Base-by-base conservation (phyloP, 2,329 filamentous ascomycete genomes). In the Hypoxylon sp. region DNA sequence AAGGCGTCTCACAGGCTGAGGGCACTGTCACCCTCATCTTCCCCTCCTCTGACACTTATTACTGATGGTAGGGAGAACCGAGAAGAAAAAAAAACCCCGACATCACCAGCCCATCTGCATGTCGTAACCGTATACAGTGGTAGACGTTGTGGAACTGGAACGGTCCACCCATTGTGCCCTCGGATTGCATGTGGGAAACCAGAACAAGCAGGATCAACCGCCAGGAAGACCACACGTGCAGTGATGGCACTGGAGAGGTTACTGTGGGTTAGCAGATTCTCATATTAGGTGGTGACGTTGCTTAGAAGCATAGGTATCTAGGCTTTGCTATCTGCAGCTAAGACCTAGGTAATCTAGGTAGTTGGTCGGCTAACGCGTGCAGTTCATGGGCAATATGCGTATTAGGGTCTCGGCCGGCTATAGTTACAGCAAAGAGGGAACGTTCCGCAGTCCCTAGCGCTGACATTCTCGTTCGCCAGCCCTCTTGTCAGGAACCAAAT, bases 161-260 rank as follows among this genome's bases (percentile, higher is more conserved):
- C 51, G 50, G 51, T 53, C 56, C 56, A 59, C 50, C 44, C 52
- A 36, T 45, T 32, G 38, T 51, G 47, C 41, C 38, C 44, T 55
- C 40, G 35, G 34, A 51, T 53, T 61, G 42, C 55, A 59, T 57
- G 48, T 54, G 51, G 20, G 43, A 52, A 21, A 49, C 55, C 50
- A 51, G 51, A 62, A 63, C 50, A 50, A 60, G 60, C 56, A 62
- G 57, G 62, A 63, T 62, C 49, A 62, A 51, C 56, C 55, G 52
- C 48, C 51, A 46, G 51, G 38, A 48, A 56, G 43, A 36, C 51
- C 59, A 66, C 59, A 64, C 63, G 59, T 65, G 62, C 60, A 59
- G 43, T 54, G 37, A 51, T 48, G 44, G 52, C 27, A 63, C 62
- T 64, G 62, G 62, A 59, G 59, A 57, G 51, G 54, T 40, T 16